Evolutionary conservation across 1,139 yeast genomes (phyloP).

Genomic region (Kurtzmaniella quercitrusa): DNA sequence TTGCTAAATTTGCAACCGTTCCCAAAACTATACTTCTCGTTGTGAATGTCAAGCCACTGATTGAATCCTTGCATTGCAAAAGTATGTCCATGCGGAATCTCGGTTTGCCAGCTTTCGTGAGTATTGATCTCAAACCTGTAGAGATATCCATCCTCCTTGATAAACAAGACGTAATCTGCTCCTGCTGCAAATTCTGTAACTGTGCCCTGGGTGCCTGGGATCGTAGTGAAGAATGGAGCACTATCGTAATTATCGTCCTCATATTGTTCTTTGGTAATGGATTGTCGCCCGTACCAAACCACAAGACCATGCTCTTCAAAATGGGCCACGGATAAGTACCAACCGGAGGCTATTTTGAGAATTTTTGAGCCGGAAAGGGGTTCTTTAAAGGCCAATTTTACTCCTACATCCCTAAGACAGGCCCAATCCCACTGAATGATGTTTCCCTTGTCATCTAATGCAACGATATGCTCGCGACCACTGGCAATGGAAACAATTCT

Average conservation of each 20-base stretch:
- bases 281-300: constrained; percentile 52
- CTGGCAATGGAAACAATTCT: constrained; percentile 51
- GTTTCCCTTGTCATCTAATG: constrained; percentile 48
- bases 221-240: constrained; percentile 35
- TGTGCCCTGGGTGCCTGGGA: constrained; percentile 36
- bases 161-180: constrained; percentile 47
- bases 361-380: constrained; percentile 16
- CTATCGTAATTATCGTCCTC: constrained; percentile 16
- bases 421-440: constrained; percentile 67
- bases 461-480: constrained; percentile 67
- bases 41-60: constrained; percentile 24
- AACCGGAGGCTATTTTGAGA: constrained; percentile 59
- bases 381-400: constrained; percentile 38
- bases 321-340: constrained; percentile 58
- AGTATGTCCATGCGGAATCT: constrained; percentile 4
- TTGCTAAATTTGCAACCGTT: constrained; percentile 32
- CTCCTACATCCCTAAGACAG: constrained; percentile 40
- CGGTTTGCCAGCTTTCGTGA: constrained; percentile 7
- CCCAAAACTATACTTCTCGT: constrained; percentile 13
- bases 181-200: constrained; percentile 59
- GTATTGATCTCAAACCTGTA: constrained; percentile 36
- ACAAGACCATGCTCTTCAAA: constrained; percentile 52
- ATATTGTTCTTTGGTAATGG: constrained; percentile 21
- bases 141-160: constrained; percentile 44
- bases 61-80: constrained; percentile 16